Conservation (phyloP, 495 filamentous ascomycete species). For the Acidiella bohemica region DNA sequence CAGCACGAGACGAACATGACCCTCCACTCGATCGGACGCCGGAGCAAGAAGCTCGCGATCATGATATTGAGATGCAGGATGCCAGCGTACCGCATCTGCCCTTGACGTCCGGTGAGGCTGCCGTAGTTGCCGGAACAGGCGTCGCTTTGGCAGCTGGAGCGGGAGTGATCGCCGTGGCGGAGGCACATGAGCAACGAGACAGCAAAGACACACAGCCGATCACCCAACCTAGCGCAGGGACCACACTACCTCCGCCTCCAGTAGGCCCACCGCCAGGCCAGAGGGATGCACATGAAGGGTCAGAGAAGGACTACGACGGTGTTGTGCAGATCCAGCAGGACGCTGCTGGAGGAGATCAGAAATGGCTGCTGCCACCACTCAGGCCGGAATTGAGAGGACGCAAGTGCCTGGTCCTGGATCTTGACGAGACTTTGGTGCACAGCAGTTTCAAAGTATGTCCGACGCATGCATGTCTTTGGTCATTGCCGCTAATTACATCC, state of each 20-base stretch:
- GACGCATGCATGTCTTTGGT: not conserved
- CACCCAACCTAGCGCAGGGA: too few relatives aligned
- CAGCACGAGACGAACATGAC: conserved; percentile 26
- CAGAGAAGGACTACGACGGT: conserved; percentile 4
- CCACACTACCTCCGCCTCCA: conserved; percentile 24
- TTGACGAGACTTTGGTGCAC: conserved; percentile 97
- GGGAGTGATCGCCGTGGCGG: conserved; percentile 6
- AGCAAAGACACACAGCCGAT: not conserved
- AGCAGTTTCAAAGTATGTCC: conserved; percentile 88
- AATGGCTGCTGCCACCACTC: conserved; percentile 68
- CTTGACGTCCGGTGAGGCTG: conserved; percentile 25
- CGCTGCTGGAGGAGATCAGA: conserved; percentile 35
- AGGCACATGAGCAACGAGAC: conserved; percentile 3
- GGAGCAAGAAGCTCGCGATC: conserved; percentile 36
- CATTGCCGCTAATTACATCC: conserved; percentile 1
- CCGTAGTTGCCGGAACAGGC: conserved; percentile 10
- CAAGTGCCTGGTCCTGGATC: conserved; percentile 90
- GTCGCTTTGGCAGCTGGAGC: conserved; percentile 9
- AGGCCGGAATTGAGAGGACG: conserved; percentile 62
- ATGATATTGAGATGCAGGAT: conserved; percentile 53
- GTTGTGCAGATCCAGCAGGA: conserved; percentile 12
- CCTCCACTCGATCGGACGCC: conserved; percentile 34
- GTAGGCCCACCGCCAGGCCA: conserved; percentile 20
- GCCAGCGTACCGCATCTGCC: conserved; percentile 27
- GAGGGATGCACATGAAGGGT: conserved; percentile 21